Evolutionary conservation across 2,329 filamentous ascomycete species (phyloP).

Genomic region (Stemphylium lycopersici): DNA sequence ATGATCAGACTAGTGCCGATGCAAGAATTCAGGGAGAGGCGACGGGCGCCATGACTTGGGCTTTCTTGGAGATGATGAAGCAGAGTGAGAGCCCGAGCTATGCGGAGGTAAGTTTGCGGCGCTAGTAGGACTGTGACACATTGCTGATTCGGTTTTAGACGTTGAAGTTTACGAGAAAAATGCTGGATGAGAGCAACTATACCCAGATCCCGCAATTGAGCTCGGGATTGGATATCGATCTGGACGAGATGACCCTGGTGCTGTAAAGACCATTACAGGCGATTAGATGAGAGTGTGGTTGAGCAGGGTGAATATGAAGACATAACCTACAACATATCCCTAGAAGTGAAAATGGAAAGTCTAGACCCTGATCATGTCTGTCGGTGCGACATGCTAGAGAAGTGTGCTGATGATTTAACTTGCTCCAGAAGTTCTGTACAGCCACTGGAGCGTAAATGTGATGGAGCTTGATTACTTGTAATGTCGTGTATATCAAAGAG

Average conservation of each 20-base stretch:
- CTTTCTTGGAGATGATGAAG: conserved; percentile 55
- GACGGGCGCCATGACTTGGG: conserved; percentile 57
- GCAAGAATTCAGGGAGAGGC: conserved; percentile 53
- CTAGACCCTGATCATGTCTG: too few relatives aligned
- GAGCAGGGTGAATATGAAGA: too few relatives aligned
- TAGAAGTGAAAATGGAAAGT: too few relatives aligned
- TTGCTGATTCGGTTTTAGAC: conserved; percentile 27
- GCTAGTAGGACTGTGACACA: too few relatives aligned
- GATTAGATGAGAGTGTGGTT: neutral
- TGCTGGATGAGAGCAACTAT: conserved; percentile 51
- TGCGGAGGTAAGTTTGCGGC: conserved; percentile 42
- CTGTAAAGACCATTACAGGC: conserved; percentile 18
- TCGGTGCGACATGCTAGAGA: too few relatives aligned
- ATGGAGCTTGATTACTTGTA: neutral
- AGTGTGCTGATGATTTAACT: too few relatives aligned
- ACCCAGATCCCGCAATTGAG: conserved; percentile 54
- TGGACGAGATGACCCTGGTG: conserved; percentile 44
- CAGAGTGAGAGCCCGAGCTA: conserved; percentile 47
- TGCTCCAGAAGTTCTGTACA: too few relatives aligned
- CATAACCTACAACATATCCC: too few relatives aligned
- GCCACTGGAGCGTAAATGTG: neutral
- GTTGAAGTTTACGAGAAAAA: conserved; percentile 48
- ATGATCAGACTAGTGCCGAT: conserved; percentile 60
- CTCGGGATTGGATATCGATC: conserved; percentile 51
- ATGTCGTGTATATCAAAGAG: neutral